phyloP scores from a whole-genome alignment of 2,329 filamentous ascomycete species.

The Colletotrichum tropicale region DNA sequence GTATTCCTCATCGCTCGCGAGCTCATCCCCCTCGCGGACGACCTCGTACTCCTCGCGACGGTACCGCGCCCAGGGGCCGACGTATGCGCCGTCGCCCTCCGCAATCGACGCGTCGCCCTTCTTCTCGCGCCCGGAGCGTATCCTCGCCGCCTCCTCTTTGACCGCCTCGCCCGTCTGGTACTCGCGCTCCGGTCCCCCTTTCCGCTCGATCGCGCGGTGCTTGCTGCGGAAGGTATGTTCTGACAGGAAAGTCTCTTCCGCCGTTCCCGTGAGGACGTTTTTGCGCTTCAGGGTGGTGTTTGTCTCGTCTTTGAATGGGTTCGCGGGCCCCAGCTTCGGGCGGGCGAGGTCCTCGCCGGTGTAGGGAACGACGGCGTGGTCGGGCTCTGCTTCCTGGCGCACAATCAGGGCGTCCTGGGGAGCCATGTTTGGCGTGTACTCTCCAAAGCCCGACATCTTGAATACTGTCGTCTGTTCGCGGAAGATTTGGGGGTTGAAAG shows the following conservation, averaged over 20 bases:
- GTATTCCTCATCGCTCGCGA: constrained; percentile 81
- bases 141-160: constrained; percentile 73
- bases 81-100: constrained; percentile 86
- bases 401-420: constrained; percentile 68
- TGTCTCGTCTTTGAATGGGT: constrained; percentile 73
- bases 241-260: constrained; percentile 86
- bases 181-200: constrained; percentile 60
- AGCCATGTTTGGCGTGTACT: constrained; percentile 70
- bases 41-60: constrained; percentile 74
- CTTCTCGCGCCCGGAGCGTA: constrained; percentile 78
- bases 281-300: constrained; percentile 71
- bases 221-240: constrained; percentile 89
- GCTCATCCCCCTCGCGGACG: constrained; percentile 74
- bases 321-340: constrained; percentile 70
- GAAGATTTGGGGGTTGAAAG: constrained; percentile 2
- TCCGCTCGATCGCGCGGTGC: constrained; percentile 81
- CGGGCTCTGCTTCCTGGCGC: constrained; percentile 56
- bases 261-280: constrained; percentile 83
- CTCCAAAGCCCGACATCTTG: constrained; percentile 64
- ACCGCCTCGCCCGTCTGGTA: constrained; percentile 57
- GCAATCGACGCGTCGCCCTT: constrained; percentile 86
- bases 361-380: constrained; percentile 67
- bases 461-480: neutral
- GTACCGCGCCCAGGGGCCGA: constrained; percentile 94
- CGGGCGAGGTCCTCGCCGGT: constrained; percentile 76